These are phyloP conservation scores for Creolimax fragrantissima DNA, from an alignment of 78 protist species.

Conservation along the genomic window DNA sequence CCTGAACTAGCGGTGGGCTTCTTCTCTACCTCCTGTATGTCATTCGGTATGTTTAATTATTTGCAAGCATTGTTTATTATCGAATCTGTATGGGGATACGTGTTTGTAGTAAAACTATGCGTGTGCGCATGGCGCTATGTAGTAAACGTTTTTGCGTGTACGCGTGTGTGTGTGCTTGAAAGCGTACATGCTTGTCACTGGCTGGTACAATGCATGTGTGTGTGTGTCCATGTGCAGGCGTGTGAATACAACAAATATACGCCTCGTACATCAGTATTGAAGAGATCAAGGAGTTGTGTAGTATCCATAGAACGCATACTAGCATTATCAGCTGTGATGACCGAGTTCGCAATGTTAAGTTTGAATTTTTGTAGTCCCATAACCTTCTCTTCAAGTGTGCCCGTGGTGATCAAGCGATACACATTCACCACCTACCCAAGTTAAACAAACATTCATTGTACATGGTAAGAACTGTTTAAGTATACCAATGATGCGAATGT, in stretches of 20 bases:
- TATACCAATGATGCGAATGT: no score
- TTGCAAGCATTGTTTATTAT: no score
- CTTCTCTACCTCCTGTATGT: not conserved
- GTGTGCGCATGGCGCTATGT: no score
- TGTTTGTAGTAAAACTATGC: no score
- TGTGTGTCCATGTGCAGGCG: not conserved
- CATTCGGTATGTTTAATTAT: no score
- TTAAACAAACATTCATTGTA: no score
- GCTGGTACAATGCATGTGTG: not conserved
- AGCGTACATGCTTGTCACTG: not conserved
- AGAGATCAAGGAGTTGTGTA: slow-evolving; percentile 46
- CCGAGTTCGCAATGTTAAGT: slow-evolving; percentile 63
- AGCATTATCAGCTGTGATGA: slow-evolving; percentile 69
- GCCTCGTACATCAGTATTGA: not conserved
- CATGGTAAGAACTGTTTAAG: no score
- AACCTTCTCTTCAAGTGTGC: slow-evolving; percentile 87
- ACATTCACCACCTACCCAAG: slow-evolving; percentile 78
- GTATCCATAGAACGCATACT: slow-evolving; percentile 56
- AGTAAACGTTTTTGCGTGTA: no score
- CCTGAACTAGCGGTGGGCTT: not conserved
- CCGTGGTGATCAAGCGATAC: slow-evolving; percentile 82
- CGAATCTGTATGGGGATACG: no score
- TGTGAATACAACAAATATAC: not conserved
- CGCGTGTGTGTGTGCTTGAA: not conserved
- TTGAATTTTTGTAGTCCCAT: slow-evolving; percentile 89